Base-by-base conservation (phyloP, 2,329 filamentous ascomycete genomes). In the Paraphoma chrysanthemicola region DNA sequence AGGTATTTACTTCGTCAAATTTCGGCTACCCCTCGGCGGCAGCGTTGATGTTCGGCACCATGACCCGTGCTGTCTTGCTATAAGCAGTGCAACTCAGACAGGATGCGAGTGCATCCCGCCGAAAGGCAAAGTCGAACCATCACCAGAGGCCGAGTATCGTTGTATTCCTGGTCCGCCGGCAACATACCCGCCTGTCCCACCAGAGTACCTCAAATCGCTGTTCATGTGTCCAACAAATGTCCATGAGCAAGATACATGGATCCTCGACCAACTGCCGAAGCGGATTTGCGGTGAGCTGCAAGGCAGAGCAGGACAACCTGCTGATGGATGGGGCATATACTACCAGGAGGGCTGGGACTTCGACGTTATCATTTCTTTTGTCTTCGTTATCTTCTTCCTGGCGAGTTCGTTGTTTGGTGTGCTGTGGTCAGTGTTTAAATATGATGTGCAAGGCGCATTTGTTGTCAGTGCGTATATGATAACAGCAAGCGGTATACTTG, bases 321-420 rank as follows among this genome's bases (percentile, higher is more conserved):
- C 63, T n/a, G 63, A 68, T n/a, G 69, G 68, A 6, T 71, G 68
- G 70, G 68, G 70, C 1, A 64, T 70, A 2, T 67, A 70, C 42
- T 70, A 66, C 31, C 39, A 64, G 30, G 68, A 72, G 45, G 63
- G 60, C 2, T 64, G 59, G 60, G 61, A 70, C 36, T 46, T 48
- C n/a, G 62, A 63, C 18, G 48, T 53, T 3, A 63, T 71, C 12
- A 43, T 55, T 0, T 6, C 58, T 6, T 14, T 54, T 10, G 36
- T 68, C 1, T 53, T 69, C 11, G 10, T 60, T 1, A 5, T 69
- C 1, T 65, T 68, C 12, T 4, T 69, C 0, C 0, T 60, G 1
- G 56, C 53, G 1, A 71, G 68, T 47, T 9, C 67, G 36, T 28
- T 67, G 1, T 71, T 71, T 44, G 63, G 56, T 0, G 38, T 69